A percentile compares a stretch with the other conserved stretches of the same genome.
phyloP scores from a whole-genome alignment of 257 asterid genomes.

The Misopates orontium region DNA sequence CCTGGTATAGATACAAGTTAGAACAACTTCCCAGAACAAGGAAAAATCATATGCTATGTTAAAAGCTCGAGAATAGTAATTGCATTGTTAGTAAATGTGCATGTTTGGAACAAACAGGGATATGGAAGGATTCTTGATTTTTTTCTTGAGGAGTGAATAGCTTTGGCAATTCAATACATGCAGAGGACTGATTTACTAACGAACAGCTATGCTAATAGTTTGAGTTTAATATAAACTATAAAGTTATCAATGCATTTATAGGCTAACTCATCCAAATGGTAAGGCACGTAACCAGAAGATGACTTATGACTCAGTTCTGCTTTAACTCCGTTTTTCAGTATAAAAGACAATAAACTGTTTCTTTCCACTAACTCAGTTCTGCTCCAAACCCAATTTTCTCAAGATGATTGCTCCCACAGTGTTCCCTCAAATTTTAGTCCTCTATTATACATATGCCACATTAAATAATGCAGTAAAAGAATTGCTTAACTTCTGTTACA shows the following conservation, averaged over 20 bases:
- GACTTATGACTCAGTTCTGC: neutral
- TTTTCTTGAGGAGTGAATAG: slow-evolving; percentile 2
- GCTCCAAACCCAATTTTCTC: neutral
- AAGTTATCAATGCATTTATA: neutral
- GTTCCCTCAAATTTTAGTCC: neutral
- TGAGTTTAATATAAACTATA: neutral
- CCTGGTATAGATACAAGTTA: slow-evolving; percentile 51
- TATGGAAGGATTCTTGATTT: neutral
- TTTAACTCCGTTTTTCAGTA: neutral
- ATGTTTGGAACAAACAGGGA: neutral
- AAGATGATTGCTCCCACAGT: neutral
- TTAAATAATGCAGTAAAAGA: neutral
- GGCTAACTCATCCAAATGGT: slow-evolving; percentile 4
- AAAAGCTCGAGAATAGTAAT: slow-evolving; percentile 5
- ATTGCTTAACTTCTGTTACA: neutral
- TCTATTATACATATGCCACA: neutral
- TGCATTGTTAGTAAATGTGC: neutral
- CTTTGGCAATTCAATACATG: neutral
- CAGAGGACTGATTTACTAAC: neutral
- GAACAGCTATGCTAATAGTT: neutral
- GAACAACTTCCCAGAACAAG: slow-evolving; percentile 7
- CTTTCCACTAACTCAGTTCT: neutral
- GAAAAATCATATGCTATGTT: neutral
- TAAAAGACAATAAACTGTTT: neutral
- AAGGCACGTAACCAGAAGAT: neutral